These are phyloP conservation scores for Chytriomyces confervae DNA, from an alignment of 192 early-diverging fungal species.

Conservation along the genomic window DNA sequence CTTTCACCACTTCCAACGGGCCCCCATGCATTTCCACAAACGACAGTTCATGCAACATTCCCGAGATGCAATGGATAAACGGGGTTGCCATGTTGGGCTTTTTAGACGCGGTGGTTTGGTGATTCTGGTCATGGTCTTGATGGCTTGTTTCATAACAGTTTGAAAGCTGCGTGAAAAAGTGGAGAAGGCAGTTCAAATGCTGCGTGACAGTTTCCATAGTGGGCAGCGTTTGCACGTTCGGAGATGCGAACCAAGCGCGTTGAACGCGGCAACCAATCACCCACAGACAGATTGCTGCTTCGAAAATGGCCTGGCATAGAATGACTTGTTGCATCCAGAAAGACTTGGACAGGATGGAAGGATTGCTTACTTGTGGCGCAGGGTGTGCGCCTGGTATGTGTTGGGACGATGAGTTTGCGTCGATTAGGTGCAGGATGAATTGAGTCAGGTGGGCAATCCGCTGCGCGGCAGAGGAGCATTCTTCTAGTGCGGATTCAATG, in stretches of 20 bases:
- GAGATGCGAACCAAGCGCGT: background rate
- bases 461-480: background rate
- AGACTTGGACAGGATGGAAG: background rate
- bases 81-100: background rate
- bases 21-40: background rate
- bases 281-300: background rate
- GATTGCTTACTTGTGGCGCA: background rate
- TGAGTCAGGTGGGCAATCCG: background rate
- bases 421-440: background rate
- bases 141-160: background rate
- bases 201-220: background rate
- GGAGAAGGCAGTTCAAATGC: background rate
- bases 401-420: background rate
- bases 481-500: background rate
- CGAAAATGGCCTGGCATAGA: background rate
- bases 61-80: background rate
- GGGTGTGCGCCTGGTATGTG: background rate
- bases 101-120: too few relatives aligned
- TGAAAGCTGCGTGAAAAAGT: background rate
- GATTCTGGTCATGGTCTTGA: too few relatives aligned
- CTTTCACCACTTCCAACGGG: background rate
- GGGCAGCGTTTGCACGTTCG: background rate
- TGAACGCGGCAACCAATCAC: background rate
- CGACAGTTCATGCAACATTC: constrained; percentile 1
- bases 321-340: constrained; percentile 4